Base-by-base conservation (phyloP, 2,329 filamentous ascomycete genomes). In the Colletotrichum brevisporum region DNA sequence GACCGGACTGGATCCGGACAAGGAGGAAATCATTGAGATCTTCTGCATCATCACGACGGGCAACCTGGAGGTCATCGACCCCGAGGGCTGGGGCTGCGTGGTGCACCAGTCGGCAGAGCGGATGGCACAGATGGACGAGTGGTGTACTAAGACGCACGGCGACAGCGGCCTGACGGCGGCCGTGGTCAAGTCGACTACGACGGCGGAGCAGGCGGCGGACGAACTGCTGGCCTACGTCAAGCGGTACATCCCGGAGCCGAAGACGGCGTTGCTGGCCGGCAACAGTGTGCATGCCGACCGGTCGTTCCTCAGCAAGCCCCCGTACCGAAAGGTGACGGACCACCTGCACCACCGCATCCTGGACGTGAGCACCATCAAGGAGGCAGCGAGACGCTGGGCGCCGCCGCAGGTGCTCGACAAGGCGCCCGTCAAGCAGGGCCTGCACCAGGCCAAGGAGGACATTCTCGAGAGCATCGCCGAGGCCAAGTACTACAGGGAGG, bases 391-490 rank as follows among this genome's bases (percentile, higher is more conserved):
- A 72, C 87, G 95, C 53, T 99, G 96, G 95, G 91, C 90, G 51
- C 85, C 86, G 1, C 78, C 84, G n/a, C 84, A 88, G 8, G 78
- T 93, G 9, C 76, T 92, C 70, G 83, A 83, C 63, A 83, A 84
- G 52, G 90, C 88, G 31, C 95, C 95, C 13, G 80, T 77, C 71
- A 98, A 98, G 84, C 88, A 88, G 77, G 89, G 88, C 45, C 83
- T 90, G 59, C 96, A 99, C 82, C 89, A 95, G 80, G 96, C 96
- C 0, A 90, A 88, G 74, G 90, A 94, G 63, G 96, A 99, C 80
- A 97, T 99, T 67, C 80, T 98, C 70, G 96, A 99, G 83, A 98
- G 95, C 80, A 98, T 99, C 71, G 91, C 88, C 64, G 96, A 99
- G 83, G 95, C 95, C 63, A 89, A 84, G 75, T 98, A 92, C 78